These are phyloP conservation scores for Trichoderma asperelloides DNA, from an alignment of 495 filamentous ascomycete genomes.

Conservation along the genomic window DNA sequence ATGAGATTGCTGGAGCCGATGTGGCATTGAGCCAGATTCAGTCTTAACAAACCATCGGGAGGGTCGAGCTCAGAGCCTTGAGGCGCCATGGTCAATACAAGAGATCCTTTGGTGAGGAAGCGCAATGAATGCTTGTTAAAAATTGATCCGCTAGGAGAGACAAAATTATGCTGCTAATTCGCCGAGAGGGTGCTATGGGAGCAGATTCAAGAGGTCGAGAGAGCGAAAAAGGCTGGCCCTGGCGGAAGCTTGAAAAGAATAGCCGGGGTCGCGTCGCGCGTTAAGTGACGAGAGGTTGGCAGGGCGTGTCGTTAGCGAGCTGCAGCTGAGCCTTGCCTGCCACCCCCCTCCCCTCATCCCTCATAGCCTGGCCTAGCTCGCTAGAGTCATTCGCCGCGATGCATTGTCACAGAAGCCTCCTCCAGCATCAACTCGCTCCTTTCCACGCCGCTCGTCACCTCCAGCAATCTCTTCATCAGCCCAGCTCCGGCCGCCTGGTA, in stretches of 20 bases:
- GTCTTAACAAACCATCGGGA: neutral
- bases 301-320: neutral
- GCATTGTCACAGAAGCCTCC: neutral
- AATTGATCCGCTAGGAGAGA: neutral
- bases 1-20: neutral
- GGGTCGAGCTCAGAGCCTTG: conserved; percentile 6
- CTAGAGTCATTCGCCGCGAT: neutral
- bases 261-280: neutral
- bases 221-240: neutral
- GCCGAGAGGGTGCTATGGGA: neutral
- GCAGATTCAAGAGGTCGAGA: neutral
- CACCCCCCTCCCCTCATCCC: conserved; percentile 3
- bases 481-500: neutral
- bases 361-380: neutral
- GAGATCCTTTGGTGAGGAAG: neutral
- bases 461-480: neutral
- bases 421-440: neutral
- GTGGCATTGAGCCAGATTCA: neutral
- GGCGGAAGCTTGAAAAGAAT: conserved; percentile 2
- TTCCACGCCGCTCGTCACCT: neutral
- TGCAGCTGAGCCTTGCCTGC: neutral
- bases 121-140: neutral
- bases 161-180: neutral
- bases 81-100: neutral
- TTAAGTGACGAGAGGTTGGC: conserved; percentile 4